phyloP scores from a whole-genome alignment of 192 early-diverging fungal genomes.

The Phlyctochytrium planicorne region DNA sequence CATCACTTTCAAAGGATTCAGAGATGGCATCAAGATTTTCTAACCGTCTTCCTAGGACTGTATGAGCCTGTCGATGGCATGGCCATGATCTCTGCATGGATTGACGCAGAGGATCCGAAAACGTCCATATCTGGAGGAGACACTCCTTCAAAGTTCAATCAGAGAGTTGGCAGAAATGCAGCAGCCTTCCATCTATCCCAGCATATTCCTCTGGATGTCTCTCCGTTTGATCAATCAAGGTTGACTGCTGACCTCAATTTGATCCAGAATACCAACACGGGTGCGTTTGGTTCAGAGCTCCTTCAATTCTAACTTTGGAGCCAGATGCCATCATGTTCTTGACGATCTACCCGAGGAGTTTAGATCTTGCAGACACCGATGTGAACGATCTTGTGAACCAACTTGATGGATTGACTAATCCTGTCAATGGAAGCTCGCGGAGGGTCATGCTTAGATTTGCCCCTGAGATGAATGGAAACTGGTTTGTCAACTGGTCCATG shows the following conservation, averaged over 20 bases:
- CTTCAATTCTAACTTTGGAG: not conserved
- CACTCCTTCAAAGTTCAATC: constrained; percentile 37
- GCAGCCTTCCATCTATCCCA: constrained; percentile 35
- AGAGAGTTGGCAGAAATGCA: constrained; percentile 29
- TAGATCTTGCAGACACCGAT: constrained; percentile 14
- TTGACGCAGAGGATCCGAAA: constrained; percentile 18
- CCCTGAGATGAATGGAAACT: constrained; percentile 38
- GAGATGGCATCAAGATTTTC: no score
- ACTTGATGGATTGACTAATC: constrained; percentile 21
- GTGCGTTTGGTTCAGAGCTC: constrained; percentile 1
- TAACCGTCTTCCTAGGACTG: no score
- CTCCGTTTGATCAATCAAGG: constrained; percentile 8
- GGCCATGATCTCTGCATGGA: constrained; percentile 30
- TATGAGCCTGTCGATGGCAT: constrained; percentile 39
- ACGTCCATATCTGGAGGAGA: constrained; percentile 16
- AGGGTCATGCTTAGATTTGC: constrained; percentile 24
- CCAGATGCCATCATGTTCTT: constrained; percentile 20
- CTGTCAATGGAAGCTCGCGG: constrained; percentile 4
- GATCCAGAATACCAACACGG: constrained; percentile 15
- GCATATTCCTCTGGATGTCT: constrained; percentile 29
- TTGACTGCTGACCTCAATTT: constrained; percentile 17
- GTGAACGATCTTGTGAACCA: constrained; percentile 28
- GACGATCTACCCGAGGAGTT: constrained; percentile 20
- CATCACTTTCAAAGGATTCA: no score
- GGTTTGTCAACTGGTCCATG: constrained; percentile 8